A percentile compares a stretch with the other conserved stretches of the same genome.
Conservation (phyloP, 73 alveolate genomes). For the Uronychia setigera region DNA sequence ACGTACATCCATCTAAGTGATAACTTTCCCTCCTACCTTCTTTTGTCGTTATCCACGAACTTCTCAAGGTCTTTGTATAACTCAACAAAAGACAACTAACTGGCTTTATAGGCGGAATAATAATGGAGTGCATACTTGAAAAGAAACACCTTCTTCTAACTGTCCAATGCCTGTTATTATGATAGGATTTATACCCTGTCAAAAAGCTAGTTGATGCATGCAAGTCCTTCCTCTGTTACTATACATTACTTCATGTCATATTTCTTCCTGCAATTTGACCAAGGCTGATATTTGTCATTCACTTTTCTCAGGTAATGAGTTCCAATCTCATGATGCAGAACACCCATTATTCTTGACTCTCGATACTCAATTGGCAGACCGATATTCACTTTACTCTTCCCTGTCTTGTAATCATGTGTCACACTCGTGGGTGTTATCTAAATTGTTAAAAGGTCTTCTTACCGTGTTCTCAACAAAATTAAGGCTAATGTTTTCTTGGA, state of each 20-base stretch:
- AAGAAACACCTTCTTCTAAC: constrained; percentile 58
- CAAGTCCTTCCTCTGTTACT: constrained; percentile 75
- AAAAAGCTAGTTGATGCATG: constrained; percentile 42
- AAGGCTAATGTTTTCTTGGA: constrained; percentile 39
- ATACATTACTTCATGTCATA: constrained; percentile 56
- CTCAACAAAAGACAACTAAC: constrained; percentile 56
- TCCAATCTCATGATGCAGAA: constrained; percentile 75
- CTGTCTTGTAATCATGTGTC: constrained; percentile 35
- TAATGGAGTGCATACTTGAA: constrained; percentile 64
- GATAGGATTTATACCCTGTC: constrained; percentile 13
- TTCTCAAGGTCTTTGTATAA: constrained; percentile 57
- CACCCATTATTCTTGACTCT: constrained; percentile 59
- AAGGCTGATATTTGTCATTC: constrained; percentile 59
- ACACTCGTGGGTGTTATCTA: constrained; percentile 59
- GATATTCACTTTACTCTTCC: constrained; percentile 45
- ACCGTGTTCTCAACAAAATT: constrained; percentile 40
- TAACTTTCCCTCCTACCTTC: too few species aligned
- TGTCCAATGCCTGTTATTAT: constrained; percentile 7
- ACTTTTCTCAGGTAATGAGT: constrained; percentile 67
- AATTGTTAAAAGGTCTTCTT: constrained; percentile 12
- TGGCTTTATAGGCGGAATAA: constrained; percentile 66
- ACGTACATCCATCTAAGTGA: constrained; percentile 68
- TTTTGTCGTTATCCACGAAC: constrained; percentile 57
- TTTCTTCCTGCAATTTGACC: constrained; percentile 66
- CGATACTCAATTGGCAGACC: constrained; percentile 68